Evolutionary conservation across 768 basidiomycete genomes (phyloP).

Genomic region (Tephrocybe sp.): DNA sequence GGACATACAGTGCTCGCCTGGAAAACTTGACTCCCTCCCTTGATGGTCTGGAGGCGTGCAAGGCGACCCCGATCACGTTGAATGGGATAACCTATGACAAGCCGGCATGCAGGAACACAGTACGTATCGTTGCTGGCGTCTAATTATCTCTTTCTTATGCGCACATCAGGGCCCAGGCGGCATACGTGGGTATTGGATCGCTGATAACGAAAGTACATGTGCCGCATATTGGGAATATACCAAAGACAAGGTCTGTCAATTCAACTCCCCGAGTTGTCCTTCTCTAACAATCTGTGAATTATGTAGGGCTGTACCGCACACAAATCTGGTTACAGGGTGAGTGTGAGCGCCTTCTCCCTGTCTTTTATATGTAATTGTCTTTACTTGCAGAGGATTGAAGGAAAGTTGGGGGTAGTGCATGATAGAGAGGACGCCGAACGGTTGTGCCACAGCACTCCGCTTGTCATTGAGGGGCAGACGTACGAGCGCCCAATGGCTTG

Average conservation of each 20-base stretch:
- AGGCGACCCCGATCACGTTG: constrained; percentile 14
- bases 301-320: constrained; percentile 11
- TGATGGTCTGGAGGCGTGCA: constrained; percentile 19
- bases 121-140: neutral
- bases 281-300: neutral
- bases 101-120: constrained; percentile 18
- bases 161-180: neutral
- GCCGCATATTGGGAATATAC: constrained; percentile 11
- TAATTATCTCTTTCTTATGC: neutral
- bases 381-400: constrained; percentile 11
- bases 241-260: constrained; percentile 6
- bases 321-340: constrained; percentile 10
- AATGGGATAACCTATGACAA: constrained; percentile 14
- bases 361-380: too few species aligned
- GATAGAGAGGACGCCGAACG: constrained; percentile 4
- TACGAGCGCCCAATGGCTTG: constrained; percentile 11
- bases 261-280: neutral
- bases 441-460: constrained; percentile 10
- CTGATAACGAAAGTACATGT: constrained; percentile 8
- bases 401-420: constrained; percentile 7
- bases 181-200: constrained; percentile 12
- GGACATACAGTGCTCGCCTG: constrained; percentile 14
- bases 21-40: constrained; percentile 14
- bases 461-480: constrained; percentile 5
- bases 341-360: too few species aligned